Percentiles rank a stretch among this genome's conserved stretches.
phyloP scores from a whole-genome alignment of 306 rosid genomes.

The Gynostemma pentaphyllum region DNA sequence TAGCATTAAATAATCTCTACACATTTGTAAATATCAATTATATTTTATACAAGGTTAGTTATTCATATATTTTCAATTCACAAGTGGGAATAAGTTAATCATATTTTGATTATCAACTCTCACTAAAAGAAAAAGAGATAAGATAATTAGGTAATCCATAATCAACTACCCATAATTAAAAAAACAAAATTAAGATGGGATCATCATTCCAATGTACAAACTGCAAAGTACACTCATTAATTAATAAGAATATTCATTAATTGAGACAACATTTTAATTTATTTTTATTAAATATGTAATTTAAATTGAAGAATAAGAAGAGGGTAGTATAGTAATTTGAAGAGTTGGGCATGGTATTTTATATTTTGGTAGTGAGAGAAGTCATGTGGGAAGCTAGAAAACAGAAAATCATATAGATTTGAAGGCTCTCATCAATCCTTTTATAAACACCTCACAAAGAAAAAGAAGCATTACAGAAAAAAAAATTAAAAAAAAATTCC shows the following conservation, averaged over 20 bases:
- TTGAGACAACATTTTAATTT: background rate
- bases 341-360: constrained; percentile 11
- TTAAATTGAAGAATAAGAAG: background rate
- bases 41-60: too few relatives aligned
- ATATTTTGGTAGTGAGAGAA: constrained; percentile 14
- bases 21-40: too few relatives aligned
- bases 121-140: too few relatives aligned
- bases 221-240: background rate
- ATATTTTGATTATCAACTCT: too few relatives aligned
- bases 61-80: too few relatives aligned
- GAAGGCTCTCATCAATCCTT: constrained; percentile 50
- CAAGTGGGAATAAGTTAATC: too few relatives aligned
- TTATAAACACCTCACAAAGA: constrained; percentile 29
- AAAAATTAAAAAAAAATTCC: background rate
- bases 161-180: too few relatives aligned
- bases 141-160: too few relatives aligned
- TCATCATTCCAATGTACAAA: background rate
- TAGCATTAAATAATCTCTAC: too few relatives aligned
- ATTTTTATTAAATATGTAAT: background rate
- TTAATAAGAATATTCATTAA: background rate
- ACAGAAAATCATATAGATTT: constrained; percentile 58
- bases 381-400: constrained; percentile 61
- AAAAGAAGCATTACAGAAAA: background rate
- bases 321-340: constrained; percentile 48
- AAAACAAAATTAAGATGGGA: background rate